Evolutionary conservation across 768 basidiomycete genomes (phyloP).

Genomic region (Macrocybe gigantea): DNA sequence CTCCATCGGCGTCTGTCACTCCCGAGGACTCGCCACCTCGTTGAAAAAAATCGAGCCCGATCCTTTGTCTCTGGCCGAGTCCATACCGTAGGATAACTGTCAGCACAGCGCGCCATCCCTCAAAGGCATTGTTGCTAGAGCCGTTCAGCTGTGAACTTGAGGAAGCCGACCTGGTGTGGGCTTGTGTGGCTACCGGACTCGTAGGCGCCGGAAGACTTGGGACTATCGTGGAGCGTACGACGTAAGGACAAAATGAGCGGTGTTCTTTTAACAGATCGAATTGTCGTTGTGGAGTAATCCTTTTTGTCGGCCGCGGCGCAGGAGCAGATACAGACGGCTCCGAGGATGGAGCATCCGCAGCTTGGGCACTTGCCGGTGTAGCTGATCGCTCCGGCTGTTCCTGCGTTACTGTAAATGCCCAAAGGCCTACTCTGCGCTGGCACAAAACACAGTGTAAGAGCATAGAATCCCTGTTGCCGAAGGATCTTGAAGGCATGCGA

Average conservation of each 20-base stretch:
- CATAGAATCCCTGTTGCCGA: slow-evolving; percentile 37
- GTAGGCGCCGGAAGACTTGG: slow-evolving; percentile 44
- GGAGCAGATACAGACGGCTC: slow-evolving; percentile 9
- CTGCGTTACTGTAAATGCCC: slow-evolving; percentile 48
- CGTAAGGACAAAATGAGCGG: slow-evolving; percentile 82
- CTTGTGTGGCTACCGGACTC: slow-evolving; percentile 13
- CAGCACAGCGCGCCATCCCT: slow-evolving; percentile 82
- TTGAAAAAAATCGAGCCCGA: slow-evolving; percentile 20
- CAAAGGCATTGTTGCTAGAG: slow-evolving; percentile 30
- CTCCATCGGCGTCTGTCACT: slow-evolving; percentile 38
- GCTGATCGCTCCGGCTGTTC: no score
- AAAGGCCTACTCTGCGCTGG: slow-evolving; percentile 74
- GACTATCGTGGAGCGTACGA: slow-evolving; percentile 61
- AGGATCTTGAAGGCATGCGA: slow-evolving; percentile 18
- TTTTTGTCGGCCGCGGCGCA: slow-evolving; percentile 20
- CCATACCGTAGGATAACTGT: slow-evolving; percentile 63
- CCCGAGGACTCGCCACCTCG: slow-evolving; percentile 12
- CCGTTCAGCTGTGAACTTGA: slow-evolving; percentile 26
- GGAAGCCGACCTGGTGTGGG: slow-evolving; percentile 15
- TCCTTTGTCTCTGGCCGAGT: slow-evolving; percentile 47
- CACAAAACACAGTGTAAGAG: slow-evolving; percentile 65
- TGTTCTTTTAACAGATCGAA: slow-evolving; percentile 80
- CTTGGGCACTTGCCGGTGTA: neutral
- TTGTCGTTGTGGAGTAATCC: slow-evolving; percentile 33
- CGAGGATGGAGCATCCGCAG: slow-evolving; percentile 6